Evolutionary conservation across 768 basidiomycete species (phyloP).

Genomic region (Rhodotorula sphaerocarpa): DNA sequence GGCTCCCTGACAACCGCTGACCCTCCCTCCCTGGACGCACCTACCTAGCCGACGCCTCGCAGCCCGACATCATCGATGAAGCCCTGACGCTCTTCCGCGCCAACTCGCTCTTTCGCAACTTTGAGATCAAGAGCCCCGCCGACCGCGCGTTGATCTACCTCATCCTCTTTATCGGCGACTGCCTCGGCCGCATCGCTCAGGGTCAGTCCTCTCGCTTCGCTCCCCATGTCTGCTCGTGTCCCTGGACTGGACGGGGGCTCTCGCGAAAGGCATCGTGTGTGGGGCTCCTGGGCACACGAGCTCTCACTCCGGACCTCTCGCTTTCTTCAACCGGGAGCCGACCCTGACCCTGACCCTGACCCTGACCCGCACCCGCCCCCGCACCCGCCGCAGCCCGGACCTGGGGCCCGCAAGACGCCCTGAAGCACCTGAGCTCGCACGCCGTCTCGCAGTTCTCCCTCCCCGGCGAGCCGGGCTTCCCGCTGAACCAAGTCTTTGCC

Average conservation of each 20-base stretch:
- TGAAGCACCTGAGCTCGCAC: constrained; percentile 78
- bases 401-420: constrained; percentile 67
- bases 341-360: too few relatives aligned
- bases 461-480: constrained; percentile 92
- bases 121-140: constrained; percentile 70
- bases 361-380: not conserved
- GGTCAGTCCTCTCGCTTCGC: constrained; percentile 6
- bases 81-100: constrained; percentile 93
- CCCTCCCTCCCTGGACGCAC: too few relatives aligned
- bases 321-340: too few relatives aligned
- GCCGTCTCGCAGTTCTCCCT: constrained; percentile 88
- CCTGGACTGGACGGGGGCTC: too few relatives aligned
- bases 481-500: constrained; percentile 84
- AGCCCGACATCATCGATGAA: constrained; percentile 89
- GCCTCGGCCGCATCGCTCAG: constrained; percentile 77
- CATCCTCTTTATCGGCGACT: constrained; percentile 96
- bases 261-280: too few relatives aligned
- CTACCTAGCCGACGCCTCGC: constrained; percentile 73
- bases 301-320: too few relatives aligned
- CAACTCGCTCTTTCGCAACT: constrained; percentile 98
- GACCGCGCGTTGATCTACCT: constrained; percentile 73
- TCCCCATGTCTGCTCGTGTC: too few relatives aligned
- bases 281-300: too few relatives aligned
- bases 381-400: constrained; percentile 36
- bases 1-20: too few relatives aligned